These are phyloP conservation scores for Debaryomyces psychrophilus DNA, from an alignment of 1,139 yeast species.

Conservation along the genomic window DNA sequence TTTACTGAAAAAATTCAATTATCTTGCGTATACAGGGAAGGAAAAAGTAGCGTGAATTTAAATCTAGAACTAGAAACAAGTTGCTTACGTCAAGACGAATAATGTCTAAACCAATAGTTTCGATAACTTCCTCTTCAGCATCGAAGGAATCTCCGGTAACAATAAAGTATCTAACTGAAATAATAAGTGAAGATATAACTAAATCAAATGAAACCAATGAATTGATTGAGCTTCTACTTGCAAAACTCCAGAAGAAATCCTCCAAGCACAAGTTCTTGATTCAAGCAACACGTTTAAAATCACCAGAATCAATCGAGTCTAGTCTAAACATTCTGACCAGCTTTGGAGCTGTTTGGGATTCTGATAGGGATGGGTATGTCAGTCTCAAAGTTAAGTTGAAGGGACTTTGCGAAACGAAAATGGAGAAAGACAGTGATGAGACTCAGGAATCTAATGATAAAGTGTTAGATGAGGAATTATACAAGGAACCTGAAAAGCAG, in stretches of 20 bases:
- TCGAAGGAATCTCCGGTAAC: conserved; percentile 21
- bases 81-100: background rate
- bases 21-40: conserved; percentile 3
- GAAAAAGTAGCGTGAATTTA: background rate
- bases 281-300: conserved; percentile 28
- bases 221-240: conserved; percentile 21
- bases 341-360: conserved; percentile 46
- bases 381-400: conserved; percentile 22
- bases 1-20: background rate
- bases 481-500: background rate
- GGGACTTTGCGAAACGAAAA: background rate
- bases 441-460: conserved; percentile 4
- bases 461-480: conserved; percentile 5
- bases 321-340: conserved; percentile 27
- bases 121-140: conserved; percentile 11
- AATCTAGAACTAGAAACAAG: background rate
- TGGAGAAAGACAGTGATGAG: background rate
- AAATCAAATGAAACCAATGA: conserved; percentile 12
- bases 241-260: conserved; percentile 30
- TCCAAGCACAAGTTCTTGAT: conserved; percentile 43
- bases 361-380: conserved; percentile 40
- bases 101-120: conserved; percentile 7
- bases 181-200: conserved; percentile 11
- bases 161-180: conserved; percentile 10
- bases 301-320: conserved; percentile 17